Evolutionary conservation across 495 filamentous ascomycete species (phyloP), one percentile per base, ranked within the genome.

Genomic region (Podospora pseudocomata): DNA sequence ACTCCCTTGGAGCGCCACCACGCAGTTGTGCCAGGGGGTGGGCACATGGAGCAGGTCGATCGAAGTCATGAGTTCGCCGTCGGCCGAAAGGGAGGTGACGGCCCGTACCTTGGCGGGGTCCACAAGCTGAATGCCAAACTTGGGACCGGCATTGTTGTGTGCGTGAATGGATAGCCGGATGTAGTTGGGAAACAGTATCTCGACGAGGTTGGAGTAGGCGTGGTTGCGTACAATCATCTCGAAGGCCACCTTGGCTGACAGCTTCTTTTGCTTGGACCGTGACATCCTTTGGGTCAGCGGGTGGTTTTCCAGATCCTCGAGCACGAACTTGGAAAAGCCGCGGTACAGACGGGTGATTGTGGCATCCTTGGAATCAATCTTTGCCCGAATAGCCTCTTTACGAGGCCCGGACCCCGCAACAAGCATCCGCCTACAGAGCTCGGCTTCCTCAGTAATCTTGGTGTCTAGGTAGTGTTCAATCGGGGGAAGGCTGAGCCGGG

Each of bases 271-370:
- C 64, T 71, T 64, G 15, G 66, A 63, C 53, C 39, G 61, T 23
- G 20, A 74, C 70, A 75, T 72, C 5, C 32, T 30, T 23, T 62
- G 67, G 5, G 75, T 74, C 3, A 70, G 63, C 0, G 74, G 72
- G 60, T 78, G 75, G 20, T 71, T 65, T 60, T 77, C 73, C 11
- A 83, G 71, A 65, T 83, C 81, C 63, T 83, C 79, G 1, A 82
- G 73, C 81, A 83, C 82, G 60, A 83, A 83, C n/a, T 74, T 71
- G 16, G 79, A 78, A 57, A 82, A 79, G 1, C 81, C 80, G 7
- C 80, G 78, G 70, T 83, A 82, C 18, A 81, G 74, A 0, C 78
- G 78, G 3, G 81, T 68, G 20, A 75, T 72, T 2, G 74, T 71
- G 0, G 72, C 4, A 34, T 82, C 78, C 60, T 75, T 71, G 5